Conservation (phyloP, 2,329 filamentous ascomycete species). For the Fusarium zealandicum region DNA sequence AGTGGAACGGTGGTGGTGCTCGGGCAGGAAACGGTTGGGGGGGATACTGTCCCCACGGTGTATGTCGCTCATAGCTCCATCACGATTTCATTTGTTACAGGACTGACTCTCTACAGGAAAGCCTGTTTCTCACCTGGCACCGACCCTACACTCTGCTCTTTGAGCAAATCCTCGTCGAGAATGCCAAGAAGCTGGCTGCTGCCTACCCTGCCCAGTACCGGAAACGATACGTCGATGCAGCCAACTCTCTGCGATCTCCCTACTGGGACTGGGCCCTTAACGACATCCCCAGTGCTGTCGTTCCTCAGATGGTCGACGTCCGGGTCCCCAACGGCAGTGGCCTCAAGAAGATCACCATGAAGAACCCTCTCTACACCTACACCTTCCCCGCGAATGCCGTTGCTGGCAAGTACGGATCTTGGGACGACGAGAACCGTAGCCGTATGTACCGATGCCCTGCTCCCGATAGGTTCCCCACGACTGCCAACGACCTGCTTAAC, state of each 20-base stretch:
- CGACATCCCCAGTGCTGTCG: constrained; percentile 53
- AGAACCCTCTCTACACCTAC: constrained; percentile 63
- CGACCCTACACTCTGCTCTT: constrained; percentile 62
- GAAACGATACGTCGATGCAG: constrained; percentile 52
- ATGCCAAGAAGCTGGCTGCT: constrained; percentile 55
- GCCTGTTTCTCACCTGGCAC: constrained; percentile 63
- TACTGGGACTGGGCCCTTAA: constrained; percentile 63
- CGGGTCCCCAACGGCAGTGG: constrained; percentile 50
- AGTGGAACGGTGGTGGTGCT: constrained; percentile 53
- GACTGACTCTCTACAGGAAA: constrained; percentile 48
- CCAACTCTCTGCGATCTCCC: constrained; percentile 55
- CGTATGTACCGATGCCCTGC: constrained; percentile 52
- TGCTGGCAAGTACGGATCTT: constrained; percentile 48
- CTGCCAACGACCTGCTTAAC: constrained; percentile 48
- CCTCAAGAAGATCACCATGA: constrained; percentile 45
- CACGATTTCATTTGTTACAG: neutral
- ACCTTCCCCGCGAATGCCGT: constrained; percentile 53
- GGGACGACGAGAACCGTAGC: constrained; percentile 40
- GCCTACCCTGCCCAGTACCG: constrained; percentile 49
- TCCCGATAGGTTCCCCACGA: constrained; percentile 49
- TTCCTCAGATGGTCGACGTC: constrained; percentile 47
- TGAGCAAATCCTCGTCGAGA: constrained; percentile 62
- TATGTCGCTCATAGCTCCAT: constrained; percentile 29
- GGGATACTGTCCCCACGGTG: constrained; percentile 58
- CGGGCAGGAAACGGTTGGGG: constrained; percentile 42